Evolutionary conservation across 2,329 filamentous ascomycete genomes (phyloP), one percentile per base, ranked within the genome.

Genomic region (Botrytis paeoniae): DNA sequence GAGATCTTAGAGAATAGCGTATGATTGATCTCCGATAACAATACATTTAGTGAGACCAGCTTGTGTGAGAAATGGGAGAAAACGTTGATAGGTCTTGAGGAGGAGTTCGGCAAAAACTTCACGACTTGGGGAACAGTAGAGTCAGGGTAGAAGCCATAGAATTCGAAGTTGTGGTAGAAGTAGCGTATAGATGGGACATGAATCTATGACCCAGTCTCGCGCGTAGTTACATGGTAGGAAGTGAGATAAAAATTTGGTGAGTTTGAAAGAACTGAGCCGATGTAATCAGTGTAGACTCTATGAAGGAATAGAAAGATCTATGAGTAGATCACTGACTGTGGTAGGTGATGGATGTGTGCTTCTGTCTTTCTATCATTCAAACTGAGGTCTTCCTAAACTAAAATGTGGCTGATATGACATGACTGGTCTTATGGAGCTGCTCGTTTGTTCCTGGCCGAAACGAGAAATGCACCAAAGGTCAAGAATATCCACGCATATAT

Each of bases 111-210:
- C 41, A 18, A 43, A 43, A 7, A 4, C 5, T 43, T 43, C 41
- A 43, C 16, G 41, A 18, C 41, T 43, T 18, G 41, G 41, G 16
- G 41, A 0, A 18, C 16, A 14, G 41, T 16, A 41, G 41, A 14
- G 6, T 43, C n/a, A n/a, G n/a, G 41, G 14, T 6, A 14, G 14
- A 6, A 43, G 14, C 41, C 16, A 43, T 14, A 18, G 41, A 14
- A 18, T 18, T 43, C 2, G 16, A 43, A 0, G 16, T 18, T 6
- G 16, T 43, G 41, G 41, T 43, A 14, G 41, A 43, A 43, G 16
- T 43, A 18, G 18, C 66, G 57, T 78, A 76, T 65, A 78, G 78
- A 59, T 78, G 77, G 76, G 76, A 78, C 0, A 78, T 78, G 69
- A 77, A 77, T 62, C 72, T 66, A 6, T 79, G 77, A 77, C 75